phyloP scores from a whole-genome alignment of 495 filamentous ascomycete species.

The Articulospora tetracladia region DNA sequence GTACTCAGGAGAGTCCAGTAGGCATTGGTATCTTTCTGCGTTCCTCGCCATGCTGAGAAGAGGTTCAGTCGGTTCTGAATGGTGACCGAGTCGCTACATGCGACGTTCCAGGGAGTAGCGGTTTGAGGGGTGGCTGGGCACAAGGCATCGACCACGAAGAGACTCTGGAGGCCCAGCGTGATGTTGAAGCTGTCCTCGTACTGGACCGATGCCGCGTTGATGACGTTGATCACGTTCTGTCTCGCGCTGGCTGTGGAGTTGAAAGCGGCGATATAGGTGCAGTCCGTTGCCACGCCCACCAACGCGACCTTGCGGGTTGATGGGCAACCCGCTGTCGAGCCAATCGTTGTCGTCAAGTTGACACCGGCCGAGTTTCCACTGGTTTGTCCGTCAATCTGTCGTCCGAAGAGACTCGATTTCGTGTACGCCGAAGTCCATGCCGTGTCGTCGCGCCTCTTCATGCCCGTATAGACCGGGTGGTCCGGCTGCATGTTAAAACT shows the following conservation, averaged over 20 bases:
- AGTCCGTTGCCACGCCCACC: constrained; percentile 91
- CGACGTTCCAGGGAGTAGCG: constrained; percentile 76
- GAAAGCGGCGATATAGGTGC: constrained; percentile 74
- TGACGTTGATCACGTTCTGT: constrained; percentile 72
- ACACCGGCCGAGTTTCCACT: constrained; percentile 76
- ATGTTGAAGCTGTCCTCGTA: constrained; percentile 94
- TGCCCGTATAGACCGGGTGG: constrained; percentile 34
- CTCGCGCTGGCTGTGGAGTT: constrained; percentile 53
- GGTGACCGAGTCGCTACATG: constrained; percentile 54
- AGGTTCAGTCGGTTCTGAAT: constrained; percentile 80
- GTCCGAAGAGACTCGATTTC: constrained; percentile 49
- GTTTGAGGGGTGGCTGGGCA: constrained; percentile 65
- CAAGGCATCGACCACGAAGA: constrained; percentile 64
- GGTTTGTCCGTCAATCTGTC: constrained; percentile 43
- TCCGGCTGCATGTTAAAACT: constrained; percentile 30
- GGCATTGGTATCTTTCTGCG: constrained; percentile 68
- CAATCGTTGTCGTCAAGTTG: constrained; percentile 79
- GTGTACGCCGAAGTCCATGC: constrained; percentile 53
- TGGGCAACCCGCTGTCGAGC: constrained; percentile 77
- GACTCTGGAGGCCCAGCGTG: constrained; percentile 79
- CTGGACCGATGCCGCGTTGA: constrained; percentile 81
- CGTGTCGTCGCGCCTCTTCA: constrained; percentile 31
- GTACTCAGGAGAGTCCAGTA: constrained; percentile 92
- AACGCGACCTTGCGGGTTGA: constrained; percentile 83
- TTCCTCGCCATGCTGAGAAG: constrained; percentile 85